phyloP scores from a whole-genome alignment of 805 yeast genomes.

The Pichia paraexigua region DNA sequence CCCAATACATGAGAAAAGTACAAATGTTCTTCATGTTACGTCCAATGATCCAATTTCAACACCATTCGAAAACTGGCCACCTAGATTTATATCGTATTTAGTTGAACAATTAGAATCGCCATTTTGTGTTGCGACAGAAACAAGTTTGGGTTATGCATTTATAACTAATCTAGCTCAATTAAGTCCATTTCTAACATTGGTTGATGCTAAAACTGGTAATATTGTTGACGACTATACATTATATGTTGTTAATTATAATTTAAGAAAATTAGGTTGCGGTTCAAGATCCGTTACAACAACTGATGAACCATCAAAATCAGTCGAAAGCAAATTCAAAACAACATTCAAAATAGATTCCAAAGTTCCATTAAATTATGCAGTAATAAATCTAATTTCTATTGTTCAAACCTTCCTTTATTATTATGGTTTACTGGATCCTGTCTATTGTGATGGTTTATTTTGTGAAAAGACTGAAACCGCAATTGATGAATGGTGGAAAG shows the following conservation, averaged over 20 bases:
- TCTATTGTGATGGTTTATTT: conserved; percentile 73
- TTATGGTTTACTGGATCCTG: conserved; percentile 62
- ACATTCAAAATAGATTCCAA: conserved; percentile 51
- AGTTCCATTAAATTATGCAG: conserved; percentile 58
- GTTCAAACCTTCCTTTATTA: conserved; percentile 73
- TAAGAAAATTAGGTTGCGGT: conserved; percentile 72
- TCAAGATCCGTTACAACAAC: conserved; percentile 75
- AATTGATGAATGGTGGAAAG: conserved; percentile 72
- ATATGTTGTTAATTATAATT: conserved; percentile 68
- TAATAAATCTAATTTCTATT: conserved; percentile 62
- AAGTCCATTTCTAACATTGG: conserved; percentile 56
- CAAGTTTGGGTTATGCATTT: conserved; percentile 53
- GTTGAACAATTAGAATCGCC: conserved; percentile 52
- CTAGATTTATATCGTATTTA: conserved; percentile 49
- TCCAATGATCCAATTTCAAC: not conserved
- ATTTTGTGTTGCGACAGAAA: conserved; percentile 61
- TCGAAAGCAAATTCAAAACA: conserved; percentile 73
- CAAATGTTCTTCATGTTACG: not conserved
- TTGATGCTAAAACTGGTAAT: conserved; percentile 60
- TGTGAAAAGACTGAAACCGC: conserved; percentile 75
- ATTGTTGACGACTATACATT: conserved; percentile 37
- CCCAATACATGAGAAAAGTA: not conserved
- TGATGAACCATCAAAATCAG: conserved; percentile 65
- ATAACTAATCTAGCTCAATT: conserved; percentile 78
- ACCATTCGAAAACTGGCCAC: conserved; percentile 33